These are phyloP conservation scores for Apiospora malaysiana DNA, from an alignment of 2,329 filamentous ascomycete species.

Conservation along the genomic window DNA sequence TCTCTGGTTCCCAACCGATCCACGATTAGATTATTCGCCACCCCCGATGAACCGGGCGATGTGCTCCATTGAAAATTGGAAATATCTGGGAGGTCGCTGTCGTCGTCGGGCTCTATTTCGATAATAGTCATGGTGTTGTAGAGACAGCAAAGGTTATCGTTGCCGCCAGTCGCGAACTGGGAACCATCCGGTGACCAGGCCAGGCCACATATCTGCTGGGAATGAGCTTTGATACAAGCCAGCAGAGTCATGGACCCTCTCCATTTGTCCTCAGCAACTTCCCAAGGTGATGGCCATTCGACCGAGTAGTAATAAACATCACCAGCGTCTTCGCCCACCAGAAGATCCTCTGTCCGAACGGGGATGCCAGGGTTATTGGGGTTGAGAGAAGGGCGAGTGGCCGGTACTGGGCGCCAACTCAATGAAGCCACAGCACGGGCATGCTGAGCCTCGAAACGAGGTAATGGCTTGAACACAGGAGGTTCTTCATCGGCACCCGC, in stretches of 20 bases:
- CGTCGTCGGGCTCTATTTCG: conserved; percentile 22
- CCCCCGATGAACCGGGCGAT: neutral
- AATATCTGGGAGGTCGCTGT: neutral
- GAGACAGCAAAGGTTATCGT: conserved; percentile 88
- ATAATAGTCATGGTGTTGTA: conserved; percentile 73
- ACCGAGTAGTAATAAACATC: conserved; percentile 87
- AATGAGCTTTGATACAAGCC: conserved; percentile 78
- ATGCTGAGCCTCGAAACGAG: conserved; percentile 76
- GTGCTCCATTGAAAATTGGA: conserved; percentile 11
- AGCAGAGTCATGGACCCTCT: conserved; percentile 79
- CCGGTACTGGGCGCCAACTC: conserved; percentile 74
- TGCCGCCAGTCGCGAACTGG: conserved; percentile 85
- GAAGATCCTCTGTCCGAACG: conserved; percentile 78
- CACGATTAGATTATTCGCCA: neutral
- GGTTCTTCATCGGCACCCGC: conserved; percentile 45
- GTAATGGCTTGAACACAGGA: neutral
- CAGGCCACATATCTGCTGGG: conserved; percentile 92
- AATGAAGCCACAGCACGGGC: conserved; percentile 78
- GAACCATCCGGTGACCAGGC: conserved; percentile 81
- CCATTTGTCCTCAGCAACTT: conserved; percentile 71
- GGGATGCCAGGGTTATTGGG: conserved; percentile 51
- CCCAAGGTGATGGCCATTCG: conserved; percentile 77
- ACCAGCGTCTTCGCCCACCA: conserved; percentile 84
- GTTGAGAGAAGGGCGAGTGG: conserved; percentile 57
- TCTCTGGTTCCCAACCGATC: neutral